phyloP scores from a whole-genome alignment of 2,329 filamentous ascomycete genomes.

The Periconia digitata region DNA sequence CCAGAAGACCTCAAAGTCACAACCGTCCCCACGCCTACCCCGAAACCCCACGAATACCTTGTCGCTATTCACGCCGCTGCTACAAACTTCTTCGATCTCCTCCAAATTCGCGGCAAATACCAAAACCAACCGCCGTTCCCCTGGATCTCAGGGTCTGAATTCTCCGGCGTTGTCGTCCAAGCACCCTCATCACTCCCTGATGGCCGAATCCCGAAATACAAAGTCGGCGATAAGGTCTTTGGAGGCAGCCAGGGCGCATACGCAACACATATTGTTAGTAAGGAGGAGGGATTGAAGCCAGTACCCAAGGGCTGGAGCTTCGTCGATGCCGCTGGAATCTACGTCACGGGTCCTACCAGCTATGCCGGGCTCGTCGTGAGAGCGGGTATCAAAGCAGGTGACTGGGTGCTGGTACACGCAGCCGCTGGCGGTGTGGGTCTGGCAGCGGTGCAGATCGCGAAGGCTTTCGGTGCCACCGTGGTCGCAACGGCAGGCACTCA shows the following conservation, averaged over 20 bases:
- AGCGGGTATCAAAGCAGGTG: constrained; percentile 73
- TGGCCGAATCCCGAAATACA: constrained; percentile 60
- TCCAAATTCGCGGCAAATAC: constrained; percentile 95
- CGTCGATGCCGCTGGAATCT: constrained; percentile 81
- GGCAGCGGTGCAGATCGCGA: constrained; percentile 90
- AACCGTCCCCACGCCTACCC: constrained; percentile 72
- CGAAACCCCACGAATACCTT: constrained; percentile 74
- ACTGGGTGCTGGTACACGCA: constrained; percentile 87
- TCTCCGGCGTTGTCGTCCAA: constrained; percentile 74
- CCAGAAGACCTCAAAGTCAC: constrained; percentile 77
- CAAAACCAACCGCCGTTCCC: constrained; percentile 87
- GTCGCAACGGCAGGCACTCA: constrained; percentile 84
- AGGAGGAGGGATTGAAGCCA: constrained; percentile 68
- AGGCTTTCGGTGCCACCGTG: constrained; percentile 88
- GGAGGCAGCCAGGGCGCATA: constrained; percentile 85
- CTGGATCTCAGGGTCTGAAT: constrained; percentile 86
- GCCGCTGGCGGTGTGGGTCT: constrained; percentile 90
- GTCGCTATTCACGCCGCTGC: constrained; percentile 84
- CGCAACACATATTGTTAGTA: constrained; percentile 70
- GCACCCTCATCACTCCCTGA: constrained; percentile 57
- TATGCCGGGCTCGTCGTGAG: constrained; percentile 81
- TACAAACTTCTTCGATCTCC: constrained; percentile 95
- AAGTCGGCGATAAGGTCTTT: constrained; percentile 80
- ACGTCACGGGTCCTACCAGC: constrained; percentile 88
- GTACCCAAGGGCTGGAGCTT: constrained; percentile 82